Evolutionary conservation across 2,329 filamentous ascomycete species (phyloP).

Genomic region (Aureobasidium sp.): DNA sequence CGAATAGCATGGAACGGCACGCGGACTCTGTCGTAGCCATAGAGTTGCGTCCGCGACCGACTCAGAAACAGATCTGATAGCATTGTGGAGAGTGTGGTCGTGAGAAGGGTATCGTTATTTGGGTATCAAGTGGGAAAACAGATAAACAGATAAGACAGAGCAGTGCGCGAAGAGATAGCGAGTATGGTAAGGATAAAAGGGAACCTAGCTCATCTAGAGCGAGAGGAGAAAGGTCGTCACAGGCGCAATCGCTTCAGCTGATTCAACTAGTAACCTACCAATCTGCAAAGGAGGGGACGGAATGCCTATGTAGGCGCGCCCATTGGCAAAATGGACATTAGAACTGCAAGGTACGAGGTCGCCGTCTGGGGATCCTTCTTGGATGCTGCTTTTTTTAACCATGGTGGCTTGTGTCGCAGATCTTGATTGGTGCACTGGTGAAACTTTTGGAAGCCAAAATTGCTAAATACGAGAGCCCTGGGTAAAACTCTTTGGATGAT

Average conservation of each 20-base stretch:
- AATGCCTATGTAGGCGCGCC: slow-evolving; percentile 9
- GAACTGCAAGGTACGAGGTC: slow-evolving; percentile 16
- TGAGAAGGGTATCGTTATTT: not conserved
- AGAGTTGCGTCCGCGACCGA: slow-evolving; percentile 33
- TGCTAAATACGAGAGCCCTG: slow-evolving; percentile 4
- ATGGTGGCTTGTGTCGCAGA: slow-evolving; percentile 3
- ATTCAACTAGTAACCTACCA: slow-evolving; percentile 11
- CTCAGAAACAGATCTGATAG: slow-evolving; percentile 10
- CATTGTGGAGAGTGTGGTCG: not conserved
- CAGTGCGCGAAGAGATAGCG: not conserved
- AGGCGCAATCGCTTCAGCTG: slow-evolving; percentile 1
- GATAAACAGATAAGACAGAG: not conserved
- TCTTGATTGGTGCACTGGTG: slow-evolving; percentile 11
- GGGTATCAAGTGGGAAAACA: not conserved
- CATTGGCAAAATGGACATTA: not conserved
- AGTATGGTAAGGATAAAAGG: not conserved
- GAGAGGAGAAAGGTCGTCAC: not conserved
- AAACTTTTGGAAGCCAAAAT: not conserved
- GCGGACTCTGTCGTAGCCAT: slow-evolving; percentile 34
- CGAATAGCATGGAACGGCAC: slow-evolving; percentile 39
- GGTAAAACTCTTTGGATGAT: slow-evolving; percentile 12
- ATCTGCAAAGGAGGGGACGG: not conserved
- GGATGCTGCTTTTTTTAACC: slow-evolving; percentile 13
- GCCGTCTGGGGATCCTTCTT: slow-evolving; percentile 9
- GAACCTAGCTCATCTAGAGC: slow-evolving; percentile 4